A percentile compares a stretch with the other conserved stretches of the same genome.
These are phyloP conservation scores for Calonectria leucothoes DNA, from an alignment of 2,329 filamentous ascomycete genomes.

Conservation along the genomic window DNA sequence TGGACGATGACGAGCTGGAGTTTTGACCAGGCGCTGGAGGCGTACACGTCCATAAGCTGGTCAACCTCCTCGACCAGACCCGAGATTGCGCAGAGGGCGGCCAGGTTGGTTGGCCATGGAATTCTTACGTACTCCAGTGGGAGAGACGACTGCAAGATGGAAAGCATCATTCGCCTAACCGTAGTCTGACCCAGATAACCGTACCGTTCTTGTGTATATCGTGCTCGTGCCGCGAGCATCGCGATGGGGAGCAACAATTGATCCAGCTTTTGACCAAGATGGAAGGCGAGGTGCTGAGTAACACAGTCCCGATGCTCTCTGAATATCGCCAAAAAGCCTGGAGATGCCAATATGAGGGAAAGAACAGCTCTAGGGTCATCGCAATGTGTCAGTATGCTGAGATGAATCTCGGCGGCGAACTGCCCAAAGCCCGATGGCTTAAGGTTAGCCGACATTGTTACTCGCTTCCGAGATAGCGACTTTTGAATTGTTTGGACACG, in stretches of 20 bases:
- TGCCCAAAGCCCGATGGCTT: neutral
- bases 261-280: neutral
- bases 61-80: neutral
- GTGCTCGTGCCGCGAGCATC: neutral
- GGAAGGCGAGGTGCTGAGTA: neutral
- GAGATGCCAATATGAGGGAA: neutral
- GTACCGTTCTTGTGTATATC: neutral
- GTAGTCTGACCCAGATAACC: neutral
- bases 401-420: neutral
- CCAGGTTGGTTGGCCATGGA: neutral
- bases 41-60: neutral
- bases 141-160: neutral
- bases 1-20: neutral
- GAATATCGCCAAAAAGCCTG: neutral
- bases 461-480: neutral
- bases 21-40: neutral
- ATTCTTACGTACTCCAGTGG: neutral
- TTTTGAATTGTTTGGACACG: no score
- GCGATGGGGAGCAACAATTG: neutral
- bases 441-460: neutral
- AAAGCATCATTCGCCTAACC: neutral
- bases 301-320: neutral
- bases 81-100: neutral
- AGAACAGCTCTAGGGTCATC: neutral
- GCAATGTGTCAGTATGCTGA: neutral